Conservation (phyloP, 2,329 filamentous ascomycete genomes). For the Penicillium crustosum region DNA sequence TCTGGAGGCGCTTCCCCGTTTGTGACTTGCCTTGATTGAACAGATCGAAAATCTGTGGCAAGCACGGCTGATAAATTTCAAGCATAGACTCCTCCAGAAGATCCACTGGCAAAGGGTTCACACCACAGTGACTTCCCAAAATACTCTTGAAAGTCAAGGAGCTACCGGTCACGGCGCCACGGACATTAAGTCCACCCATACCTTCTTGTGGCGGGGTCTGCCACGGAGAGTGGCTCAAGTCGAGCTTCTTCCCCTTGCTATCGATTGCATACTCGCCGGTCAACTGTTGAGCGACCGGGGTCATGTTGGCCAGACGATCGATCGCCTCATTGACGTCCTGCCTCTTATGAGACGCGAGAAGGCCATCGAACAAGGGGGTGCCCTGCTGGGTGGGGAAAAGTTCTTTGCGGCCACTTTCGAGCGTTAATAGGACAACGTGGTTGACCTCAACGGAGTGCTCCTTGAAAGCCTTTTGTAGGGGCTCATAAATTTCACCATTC, state of each 20-base stretch:
- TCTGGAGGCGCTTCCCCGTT: not conserved
- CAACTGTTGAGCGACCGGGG: conserved; percentile 35
- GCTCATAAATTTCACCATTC: conserved; percentile 31
- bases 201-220: conserved; percentile 17
- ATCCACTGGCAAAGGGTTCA: conserved; percentile 43
- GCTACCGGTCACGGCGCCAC: conserved; percentile 40
- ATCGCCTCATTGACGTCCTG: conserved; percentile 25
- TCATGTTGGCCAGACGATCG: conserved; percentile 31
- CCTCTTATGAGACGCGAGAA: conserved; percentile 32
- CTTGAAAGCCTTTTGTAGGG: conserved; percentile 32
- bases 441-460: conserved; percentile 37
- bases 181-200: conserved; percentile 39
- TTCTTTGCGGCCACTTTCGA: conserved; percentile 46
- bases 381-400: conserved; percentile 42
- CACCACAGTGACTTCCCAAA: conserved; percentile 42
- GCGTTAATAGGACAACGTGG: conserved; percentile 40
- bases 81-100: conserved; percentile 39
- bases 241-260: conserved; percentile 27
- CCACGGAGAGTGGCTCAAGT: conserved; percentile 25
- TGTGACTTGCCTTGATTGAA: conserved; percentile 35
- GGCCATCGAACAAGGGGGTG: conserved; percentile 34
- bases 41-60: conserved; percentile 40
- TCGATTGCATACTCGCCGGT: conserved; percentile 39
- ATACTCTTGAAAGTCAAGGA: conserved; percentile 43
- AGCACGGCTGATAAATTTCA: conserved; percentile 43